phyloP scores from a whole-genome alignment of 805 yeast genomes.

The Hanseniaspora occidentalis region DNA sequence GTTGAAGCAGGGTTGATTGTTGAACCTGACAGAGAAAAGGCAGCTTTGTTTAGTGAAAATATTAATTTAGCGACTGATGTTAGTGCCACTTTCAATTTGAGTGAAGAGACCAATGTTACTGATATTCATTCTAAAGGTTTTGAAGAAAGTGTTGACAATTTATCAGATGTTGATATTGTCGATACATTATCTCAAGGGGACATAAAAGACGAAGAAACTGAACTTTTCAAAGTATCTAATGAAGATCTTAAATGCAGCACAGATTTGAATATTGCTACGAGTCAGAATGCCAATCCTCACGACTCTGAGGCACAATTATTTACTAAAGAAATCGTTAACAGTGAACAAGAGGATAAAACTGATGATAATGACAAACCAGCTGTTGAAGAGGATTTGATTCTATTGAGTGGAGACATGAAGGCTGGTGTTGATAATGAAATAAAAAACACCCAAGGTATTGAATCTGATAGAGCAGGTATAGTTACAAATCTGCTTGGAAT shows the following conservation, averaged over 20 bases:
- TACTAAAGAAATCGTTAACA: too few relatives aligned
- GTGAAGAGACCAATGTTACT: background rate
- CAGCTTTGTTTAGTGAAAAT: background rate
- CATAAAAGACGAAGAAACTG: background rate
- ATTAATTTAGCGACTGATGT: background rate
- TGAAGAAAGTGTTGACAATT: conserved; percentile 2
- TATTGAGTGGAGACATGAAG: too few relatives aligned
- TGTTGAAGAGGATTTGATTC: too few relatives aligned
- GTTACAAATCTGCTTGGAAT: too few relatives aligned
- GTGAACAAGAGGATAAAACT: too few relatives aligned
- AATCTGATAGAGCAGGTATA: too few relatives aligned
- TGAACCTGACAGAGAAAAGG: background rate
- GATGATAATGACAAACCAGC: too few relatives aligned
- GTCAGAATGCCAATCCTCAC: too few relatives aligned
- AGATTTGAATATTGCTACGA: too few relatives aligned
- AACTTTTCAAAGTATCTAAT: background rate
- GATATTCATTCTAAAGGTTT: conserved; percentile 1
- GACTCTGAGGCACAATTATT: too few relatives aligned
- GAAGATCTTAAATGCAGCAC: background rate
- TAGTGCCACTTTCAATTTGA: background rate
- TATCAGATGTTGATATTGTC: conserved; percentile 5
- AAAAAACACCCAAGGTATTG: too few relatives aligned
- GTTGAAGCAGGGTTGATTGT: background rate
- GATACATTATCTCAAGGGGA: conserved; percentile 4
- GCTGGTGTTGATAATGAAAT: too few relatives aligned